These are phyloP conservation scores for Mallotus repandus DNA, from an alignment of 441 rosid genomes.

Conservation along the genomic window DNA sequence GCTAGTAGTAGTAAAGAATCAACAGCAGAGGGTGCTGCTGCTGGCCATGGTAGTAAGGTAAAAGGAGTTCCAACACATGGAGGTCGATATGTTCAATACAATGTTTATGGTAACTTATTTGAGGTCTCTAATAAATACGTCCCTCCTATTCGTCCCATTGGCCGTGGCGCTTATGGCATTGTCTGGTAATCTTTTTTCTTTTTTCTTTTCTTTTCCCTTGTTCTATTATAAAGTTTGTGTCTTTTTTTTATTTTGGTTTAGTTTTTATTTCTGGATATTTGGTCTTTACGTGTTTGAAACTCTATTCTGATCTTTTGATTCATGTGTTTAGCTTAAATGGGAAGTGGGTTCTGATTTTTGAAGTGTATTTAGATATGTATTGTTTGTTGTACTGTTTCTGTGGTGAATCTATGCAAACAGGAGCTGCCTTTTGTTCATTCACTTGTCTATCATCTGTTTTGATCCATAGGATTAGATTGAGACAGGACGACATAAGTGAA, in stretches of 20 bases:
- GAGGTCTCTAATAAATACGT: constrained; percentile 85
- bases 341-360: background rate
- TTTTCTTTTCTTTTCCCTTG: background rate
- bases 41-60: constrained; percentile 24
- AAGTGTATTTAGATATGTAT: background rate
- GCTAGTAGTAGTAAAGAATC: background rate
- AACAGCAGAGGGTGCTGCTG: constrained; percentile 17
- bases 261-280: background rate
- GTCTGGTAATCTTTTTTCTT: constrained; percentile 47
- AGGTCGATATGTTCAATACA: constrained; percentile 77
- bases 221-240: background rate
- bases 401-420: background rate
- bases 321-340: background rate
- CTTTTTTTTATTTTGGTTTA: background rate
- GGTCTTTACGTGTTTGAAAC: background rate
- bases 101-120: constrained; percentile 77
- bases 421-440: background rate
- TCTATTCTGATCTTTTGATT: background rate
- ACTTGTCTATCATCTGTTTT: background rate
- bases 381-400: constrained; percentile 1
- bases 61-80: constrained; percentile 83
- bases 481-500: background rate
- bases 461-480: background rate
- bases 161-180: constrained; percentile 83
- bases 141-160: constrained; percentile 86